Evolutionary conservation across 108 stramenopile species (phyloP).

Genomic region (Skeletonema menzelii): DNA sequence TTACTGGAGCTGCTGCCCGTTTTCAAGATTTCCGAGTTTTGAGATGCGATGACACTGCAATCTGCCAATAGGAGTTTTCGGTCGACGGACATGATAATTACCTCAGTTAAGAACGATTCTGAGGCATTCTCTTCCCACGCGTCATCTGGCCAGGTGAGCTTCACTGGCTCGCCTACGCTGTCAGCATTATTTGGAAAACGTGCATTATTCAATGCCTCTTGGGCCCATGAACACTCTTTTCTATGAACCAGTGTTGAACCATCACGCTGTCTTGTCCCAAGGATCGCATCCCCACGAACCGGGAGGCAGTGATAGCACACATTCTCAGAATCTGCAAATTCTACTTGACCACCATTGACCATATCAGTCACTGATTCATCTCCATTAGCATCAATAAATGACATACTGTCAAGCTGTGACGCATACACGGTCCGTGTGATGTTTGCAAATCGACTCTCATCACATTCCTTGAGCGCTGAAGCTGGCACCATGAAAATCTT

Average conservation of each 20-base stretch:
- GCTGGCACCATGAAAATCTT: constrained; percentile 80
- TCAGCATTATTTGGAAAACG: constrained; percentile 32
- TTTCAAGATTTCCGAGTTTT: constrained; percentile 72
- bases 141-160: constrained; percentile 45
- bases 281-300: constrained; percentile 76
- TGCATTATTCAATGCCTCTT: constrained; percentile 66
- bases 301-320: constrained; percentile 76
- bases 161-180: constrained; percentile 24
- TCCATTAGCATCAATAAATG: constrained; percentile 45
- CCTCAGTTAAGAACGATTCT: constrained; percentile 57
- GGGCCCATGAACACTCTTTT: constrained; percentile 70
- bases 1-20: constrained; percentile 76
- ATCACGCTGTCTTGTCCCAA: constrained; percentile 64
- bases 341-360: constrained; percentile 24
- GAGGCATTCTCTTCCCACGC: constrained; percentile 46
- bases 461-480: constrained; percentile 48
- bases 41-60: constrained; percentile 82
- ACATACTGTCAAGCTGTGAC: constrained; percentile 4
- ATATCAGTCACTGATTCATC: constrained; percentile 29
- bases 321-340: constrained; percentile 79
- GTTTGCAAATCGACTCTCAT: constrained; percentile 39
- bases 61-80: constrained; percentile 83
- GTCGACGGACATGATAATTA: constrained; percentile 73
- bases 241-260: constrained; percentile 69
- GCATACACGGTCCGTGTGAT: constrained; percentile 19